A percentile compares a stretch with the other conserved stretches of the same genome.
Conservation (phyloP, 2,329 filamentous ascomycete species). For the Chaetomiaceae sp. region DNA sequence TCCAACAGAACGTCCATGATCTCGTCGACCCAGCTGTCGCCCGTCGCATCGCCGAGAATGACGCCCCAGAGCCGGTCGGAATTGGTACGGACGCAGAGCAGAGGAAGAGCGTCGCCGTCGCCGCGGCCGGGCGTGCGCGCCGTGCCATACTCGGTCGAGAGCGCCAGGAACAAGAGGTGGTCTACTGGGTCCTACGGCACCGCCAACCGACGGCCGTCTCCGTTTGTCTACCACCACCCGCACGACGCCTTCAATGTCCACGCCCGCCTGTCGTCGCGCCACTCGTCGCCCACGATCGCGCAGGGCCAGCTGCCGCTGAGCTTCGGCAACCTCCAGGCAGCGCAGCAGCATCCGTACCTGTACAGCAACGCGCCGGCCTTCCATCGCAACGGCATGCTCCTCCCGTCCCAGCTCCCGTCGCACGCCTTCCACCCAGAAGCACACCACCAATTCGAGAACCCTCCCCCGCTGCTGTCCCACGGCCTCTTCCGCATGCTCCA, state of each 20-base stretch:
- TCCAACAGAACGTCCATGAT: constrained; percentile 67
- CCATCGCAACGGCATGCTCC: constrained; percentile 54
- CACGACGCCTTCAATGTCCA: constrained; percentile 56
- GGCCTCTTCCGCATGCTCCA: constrained; percentile 69
- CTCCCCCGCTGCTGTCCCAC: constrained; percentile 63
- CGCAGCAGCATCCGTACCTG: constrained; percentile 53
- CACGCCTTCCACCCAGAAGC: constrained; percentile 47
- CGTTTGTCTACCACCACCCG: constrained; percentile 59
- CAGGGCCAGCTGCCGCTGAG: constrained; percentile 48
- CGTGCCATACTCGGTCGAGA: constrained; percentile 67
- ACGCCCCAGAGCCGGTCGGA: constrained; percentile 57
- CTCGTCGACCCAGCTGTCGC: constrained; percentile 66
- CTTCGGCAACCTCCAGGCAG: constrained; percentile 51
- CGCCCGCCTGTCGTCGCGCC: constrained; percentile 51
- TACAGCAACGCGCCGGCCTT: constrained; percentile 49
- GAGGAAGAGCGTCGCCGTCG: constrained; percentile 67
- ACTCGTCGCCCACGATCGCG: constrained; percentile 48
- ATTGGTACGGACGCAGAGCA: constrained; percentile 59
- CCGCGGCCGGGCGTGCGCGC: constrained; percentile 64
- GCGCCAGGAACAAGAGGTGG: constrained; percentile 67
- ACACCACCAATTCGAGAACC: constrained; percentile 50
- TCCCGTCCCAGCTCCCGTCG: constrained; percentile 52
- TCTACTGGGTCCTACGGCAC: constrained; percentile 70
- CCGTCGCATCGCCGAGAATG: constrained; percentile 66
- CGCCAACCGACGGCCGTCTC: constrained; percentile 51